Evolutionary conservation across 1,284 basidiomycete genomes (phyloP).

Genomic region (Apiotrichum mycotoxinovorans): DNA sequence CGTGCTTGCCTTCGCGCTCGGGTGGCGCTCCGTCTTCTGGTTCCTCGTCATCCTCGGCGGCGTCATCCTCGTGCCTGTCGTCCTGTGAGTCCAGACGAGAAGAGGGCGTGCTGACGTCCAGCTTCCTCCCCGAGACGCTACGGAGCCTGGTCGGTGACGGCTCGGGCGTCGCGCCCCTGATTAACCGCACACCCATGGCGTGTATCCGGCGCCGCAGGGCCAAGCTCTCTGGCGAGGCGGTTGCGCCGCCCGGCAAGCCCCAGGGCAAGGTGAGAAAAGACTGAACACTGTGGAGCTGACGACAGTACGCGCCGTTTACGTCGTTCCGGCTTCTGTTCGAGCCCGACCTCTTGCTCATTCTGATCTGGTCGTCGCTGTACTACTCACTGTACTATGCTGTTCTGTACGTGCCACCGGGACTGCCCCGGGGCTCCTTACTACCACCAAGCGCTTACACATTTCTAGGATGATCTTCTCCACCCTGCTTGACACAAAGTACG

Average conservation of each 20-base stretch:
- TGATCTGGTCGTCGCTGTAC: conserved; percentile 33
- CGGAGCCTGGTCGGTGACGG: conserved; percentile 39
- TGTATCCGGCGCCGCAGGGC: conserved; percentile 19
- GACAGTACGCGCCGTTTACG: conserved; percentile 32
- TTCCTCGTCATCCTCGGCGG: conserved; percentile 26
- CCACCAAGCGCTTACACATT: background rate
- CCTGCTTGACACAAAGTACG: conserved; percentile 31
- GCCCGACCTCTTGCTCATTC: conserved; percentile 35
- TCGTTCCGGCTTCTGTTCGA: conserved; percentile 33
- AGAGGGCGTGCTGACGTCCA: conserved; percentile 1
- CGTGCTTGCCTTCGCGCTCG: conserved; percentile 20
- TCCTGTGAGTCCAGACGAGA: conserved; percentile 13
- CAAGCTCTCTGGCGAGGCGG: conserved; percentile 9
- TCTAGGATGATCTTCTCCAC: conserved; percentile 37
- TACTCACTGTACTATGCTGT: conserved; percentile 40
- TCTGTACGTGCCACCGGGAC: conserved; percentile 20
- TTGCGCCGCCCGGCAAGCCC: conserved; percentile 7
- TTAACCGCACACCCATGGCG: conserved; percentile 31
- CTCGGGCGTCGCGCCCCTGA: conserved; percentile 27
- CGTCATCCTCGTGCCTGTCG: conserved; percentile 16
- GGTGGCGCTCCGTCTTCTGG: conserved; percentile 29
- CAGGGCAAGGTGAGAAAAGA: conserved; percentile 17
- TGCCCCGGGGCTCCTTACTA: background rate
- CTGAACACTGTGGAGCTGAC: background rate
- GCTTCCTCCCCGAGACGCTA: conserved; percentile 41